These are phyloP conservation scores for Leucoagaricus sp. DNA, from an alignment of 1,284 basidiomycete species.

Conservation along the genomic window DNA sequence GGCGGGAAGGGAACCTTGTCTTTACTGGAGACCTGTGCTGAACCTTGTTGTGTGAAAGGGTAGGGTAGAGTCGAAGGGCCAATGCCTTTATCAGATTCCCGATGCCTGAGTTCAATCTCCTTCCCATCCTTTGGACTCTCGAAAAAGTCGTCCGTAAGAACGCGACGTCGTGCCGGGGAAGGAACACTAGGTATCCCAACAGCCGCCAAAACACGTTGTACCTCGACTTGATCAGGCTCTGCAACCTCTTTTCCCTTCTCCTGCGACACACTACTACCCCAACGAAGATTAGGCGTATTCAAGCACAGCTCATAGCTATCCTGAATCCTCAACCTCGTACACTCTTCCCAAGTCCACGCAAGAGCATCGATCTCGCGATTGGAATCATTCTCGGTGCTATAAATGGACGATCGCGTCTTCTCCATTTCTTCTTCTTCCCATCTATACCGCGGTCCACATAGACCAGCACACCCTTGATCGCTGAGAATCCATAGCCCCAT, in stretches of 20 bases:
- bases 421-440: conserved; percentile 79
- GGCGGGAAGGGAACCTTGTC: conserved; percentile 49
- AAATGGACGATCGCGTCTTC: conserved; percentile 24
- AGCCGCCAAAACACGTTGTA: conserved; percentile 70
- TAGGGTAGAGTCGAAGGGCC: conserved; percentile 52
- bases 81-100: conserved; percentile 12
- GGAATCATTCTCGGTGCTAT: conserved; percentile 17
- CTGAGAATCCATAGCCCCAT: conserved; percentile 74
- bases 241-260: conserved; percentile 24
- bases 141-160: conserved; percentile 64
- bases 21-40: conserved; percentile 47
- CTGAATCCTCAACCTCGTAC: conserved; percentile 68
- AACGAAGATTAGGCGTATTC: conserved; percentile 37
- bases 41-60: conserved; percentile 59
- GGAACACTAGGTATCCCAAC: conserved; percentile 59
- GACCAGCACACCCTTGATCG: conserved; percentile 71
- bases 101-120: conserved; percentile 8
- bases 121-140: conserved; percentile 15
- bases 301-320: conserved; percentile 83
- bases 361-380: conserved; percentile 38
- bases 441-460: conserved; percentile 79
- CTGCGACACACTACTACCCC: conserved; percentile 32
- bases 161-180: conserved; percentile 51
- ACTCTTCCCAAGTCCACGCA: conserved; percentile 77
- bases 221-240: conserved; percentile 46